These are phyloP conservation scores for Lupinus albus DNA, from an alignment of 306 rosid genomes.

Conservation along the genomic window DNA sequence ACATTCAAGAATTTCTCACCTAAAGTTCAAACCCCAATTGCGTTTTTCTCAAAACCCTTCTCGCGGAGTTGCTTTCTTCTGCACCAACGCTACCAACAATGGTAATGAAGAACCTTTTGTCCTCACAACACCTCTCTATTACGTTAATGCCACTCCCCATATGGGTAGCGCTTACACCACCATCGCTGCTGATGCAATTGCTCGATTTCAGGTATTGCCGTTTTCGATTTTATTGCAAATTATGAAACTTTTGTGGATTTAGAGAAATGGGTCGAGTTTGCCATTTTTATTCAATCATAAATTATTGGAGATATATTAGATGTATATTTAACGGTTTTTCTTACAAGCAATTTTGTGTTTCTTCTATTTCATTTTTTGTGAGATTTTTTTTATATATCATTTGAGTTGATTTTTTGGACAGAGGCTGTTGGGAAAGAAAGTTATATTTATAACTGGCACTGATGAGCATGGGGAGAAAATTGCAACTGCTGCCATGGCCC, in stretches of 20 bases:
- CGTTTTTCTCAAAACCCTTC: constrained; percentile 41
- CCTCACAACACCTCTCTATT: constrained; percentile 92
- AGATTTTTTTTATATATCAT: constrained; percentile 25
- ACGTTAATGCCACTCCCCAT: constrained; percentile 98
- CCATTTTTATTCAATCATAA: neutral
- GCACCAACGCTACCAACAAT: constrained; percentile 43
- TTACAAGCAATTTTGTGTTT: neutral
- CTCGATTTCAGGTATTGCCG: constrained; percentile 77
- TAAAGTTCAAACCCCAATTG: constrained; percentile 46
- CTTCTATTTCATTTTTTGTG: neutral
- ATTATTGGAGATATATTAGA: neutral
- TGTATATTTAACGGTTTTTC: neutral
- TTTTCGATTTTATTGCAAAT: constrained; percentile 6
- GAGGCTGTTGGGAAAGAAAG: constrained; percentile 79
- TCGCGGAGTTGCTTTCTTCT: constrained; percentile 53
- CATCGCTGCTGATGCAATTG: constrained; percentile 93
- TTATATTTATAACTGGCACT: constrained; percentile 84
- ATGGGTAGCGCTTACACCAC: constrained; percentile 99
- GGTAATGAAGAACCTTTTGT: constrained; percentile 59
- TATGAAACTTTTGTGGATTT: constrained; percentile 11
- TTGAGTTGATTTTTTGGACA: constrained; percentile 45
- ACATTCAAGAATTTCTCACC: constrained; percentile 44
- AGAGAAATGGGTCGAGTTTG: constrained; percentile 1
- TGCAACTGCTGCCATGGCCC: constrained; percentile 81
- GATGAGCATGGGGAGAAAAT: constrained; percentile 98